Percentiles rank a stretch among this genome's conserved stretches.
phyloP scores from a whole-genome alignment of 257 asterid species.

The Coffea eugenioides region DNA sequence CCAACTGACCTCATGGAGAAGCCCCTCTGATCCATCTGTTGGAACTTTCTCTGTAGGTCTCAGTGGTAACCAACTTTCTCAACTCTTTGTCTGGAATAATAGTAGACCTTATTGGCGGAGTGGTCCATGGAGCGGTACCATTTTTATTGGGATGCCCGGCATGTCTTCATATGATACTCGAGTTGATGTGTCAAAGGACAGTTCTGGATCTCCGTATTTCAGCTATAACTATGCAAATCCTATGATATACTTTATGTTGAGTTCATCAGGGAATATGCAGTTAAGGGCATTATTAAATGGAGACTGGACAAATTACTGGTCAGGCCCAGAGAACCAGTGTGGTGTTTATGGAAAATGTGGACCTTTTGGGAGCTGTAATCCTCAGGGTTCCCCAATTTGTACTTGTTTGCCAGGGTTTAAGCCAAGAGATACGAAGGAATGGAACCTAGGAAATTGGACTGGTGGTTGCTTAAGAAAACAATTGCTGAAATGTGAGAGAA shows the following conservation, averaged over 20 bases:
- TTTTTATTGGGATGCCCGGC: slow-evolving; percentile 17
- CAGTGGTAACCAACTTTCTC: too few species aligned
- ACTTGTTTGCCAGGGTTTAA: slow-evolving; percentile 51
- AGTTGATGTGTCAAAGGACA: too few species aligned
- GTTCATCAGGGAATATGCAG: slow-evolving; percentile 17
- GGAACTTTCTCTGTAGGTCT: too few species aligned
- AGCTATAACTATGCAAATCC: background rate
- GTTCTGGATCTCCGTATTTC: too few species aligned
- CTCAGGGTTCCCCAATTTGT: slow-evolving; percentile 39
- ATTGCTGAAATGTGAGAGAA: slow-evolving; percentile 36
- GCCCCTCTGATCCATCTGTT: slow-evolving; percentile 37
- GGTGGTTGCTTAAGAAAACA: slow-evolving; percentile 50
- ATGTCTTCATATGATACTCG: slow-evolving; percentile 11
- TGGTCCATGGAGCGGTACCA: slow-evolving; percentile 39
- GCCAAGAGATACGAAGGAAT: slow-evolving; percentile 37
- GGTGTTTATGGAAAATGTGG: slow-evolving; percentile 42
- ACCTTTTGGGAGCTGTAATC: slow-evolving; percentile 46
- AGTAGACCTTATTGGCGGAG: too few species aligned
- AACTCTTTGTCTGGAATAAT: too few species aligned
- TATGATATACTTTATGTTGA: slow-evolving; percentile 18
- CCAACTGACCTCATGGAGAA: slow-evolving; percentile 42
- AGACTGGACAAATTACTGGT: slow-evolving; percentile 14
- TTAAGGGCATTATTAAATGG: too few species aligned
- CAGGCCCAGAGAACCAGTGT: background rate
- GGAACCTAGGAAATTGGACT: slow-evolving; percentile 53